Evolutionary conservation across 805 yeast genomes (phyloP).

Genomic region (Saturnispora sekii): DNA sequence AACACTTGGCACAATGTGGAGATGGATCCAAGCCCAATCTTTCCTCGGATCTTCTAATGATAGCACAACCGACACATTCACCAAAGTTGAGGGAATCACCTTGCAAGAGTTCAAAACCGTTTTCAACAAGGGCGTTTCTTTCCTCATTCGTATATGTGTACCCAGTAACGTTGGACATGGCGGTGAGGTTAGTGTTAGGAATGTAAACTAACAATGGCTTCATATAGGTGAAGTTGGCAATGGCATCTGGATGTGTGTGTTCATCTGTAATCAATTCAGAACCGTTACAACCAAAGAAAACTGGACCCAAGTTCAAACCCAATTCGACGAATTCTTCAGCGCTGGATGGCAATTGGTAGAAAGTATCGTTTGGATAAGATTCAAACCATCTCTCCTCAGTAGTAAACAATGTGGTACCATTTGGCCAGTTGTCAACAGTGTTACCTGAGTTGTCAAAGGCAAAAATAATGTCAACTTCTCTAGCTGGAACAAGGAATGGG

Average conservation of each 20-base stretch:
- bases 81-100: conserved; percentile 58
- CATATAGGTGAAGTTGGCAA: conserved; percentile 23
- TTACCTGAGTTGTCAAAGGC: conserved; percentile 61
- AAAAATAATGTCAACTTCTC: conserved; percentile 52
- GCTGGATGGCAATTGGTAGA: conserved; percentile 64
- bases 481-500: conserved; percentile 49
- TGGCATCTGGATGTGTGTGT: conserved; percentile 11
- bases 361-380: conserved; percentile 44
- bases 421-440: conserved; percentile 49
- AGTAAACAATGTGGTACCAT: conserved; percentile 45
- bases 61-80: conserved; percentile 73
- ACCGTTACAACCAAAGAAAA: conserved; percentile 76
- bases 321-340: conserved; percentile 42
- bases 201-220: conserved; percentile 69
- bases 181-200: conserved; percentile 57
- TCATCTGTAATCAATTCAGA: conserved; percentile 35
- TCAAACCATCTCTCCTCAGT: conserved; percentile 41
- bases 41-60: conserved; percentile 67
- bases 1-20: conserved; percentile 56
- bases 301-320: conserved; percentile 54
- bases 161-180: conserved; percentile 53
- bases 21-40: conserved; percentile 40
- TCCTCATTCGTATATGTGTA: conserved; percentile 49
- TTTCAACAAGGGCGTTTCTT: conserved; percentile 47
- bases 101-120: conserved; percentile 63